Evolutionary conservation across 2,329 filamentous ascomycete species (phyloP), one percentile per base, ranked within the genome.

Genomic region (Venturia carpophila): DNA sequence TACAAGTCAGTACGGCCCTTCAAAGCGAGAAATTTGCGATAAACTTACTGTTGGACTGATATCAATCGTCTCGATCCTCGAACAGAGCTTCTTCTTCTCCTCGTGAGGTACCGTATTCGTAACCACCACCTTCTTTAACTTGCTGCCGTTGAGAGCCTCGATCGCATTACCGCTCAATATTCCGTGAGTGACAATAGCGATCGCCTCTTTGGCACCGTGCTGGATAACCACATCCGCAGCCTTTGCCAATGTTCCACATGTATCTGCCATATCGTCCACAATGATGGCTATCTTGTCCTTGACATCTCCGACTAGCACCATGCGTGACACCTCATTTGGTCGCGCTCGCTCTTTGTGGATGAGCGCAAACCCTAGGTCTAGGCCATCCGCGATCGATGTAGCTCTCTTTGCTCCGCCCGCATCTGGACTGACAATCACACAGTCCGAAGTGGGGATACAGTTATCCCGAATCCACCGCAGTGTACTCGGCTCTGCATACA

Each of bases 181-280:
- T 43, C 92, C 92, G 74, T 97, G 93, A 0, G 93, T 97, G 66
- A 97, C 94, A 69, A 97, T 95, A 30, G 94, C 94, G 68, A 96
- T 91, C 45, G 96, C 92, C 73, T 95, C 87, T 69, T 86, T 86
- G 1, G 94, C 93, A 41, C 91, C 91, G 72, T 97, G 88, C 71
- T 91, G 84, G 75, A 93, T 90, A 63, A 97, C 85, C 0, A 92
- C 93, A 66, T 91, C 87, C 19, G 93, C 94, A 2, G 92, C 94
- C 79, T 97, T 97, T 75, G 83, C 85, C 15, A 90, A 80, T 1
- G 91, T 96, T 70, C 92, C 92, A 75, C 92, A 97, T 4, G 93
- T 97, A 74, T 97, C 93, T 41, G 92, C 92, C 91, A 97, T 97
- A 75, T 97, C 93, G 75, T 97, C 93, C 60, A 99, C 93, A 61